Evolutionary conservation across 768 basidiomycete species (phyloP), one percentile per base, ranked within the genome.

Genomic region (Amanita molliuscula): DNA sequence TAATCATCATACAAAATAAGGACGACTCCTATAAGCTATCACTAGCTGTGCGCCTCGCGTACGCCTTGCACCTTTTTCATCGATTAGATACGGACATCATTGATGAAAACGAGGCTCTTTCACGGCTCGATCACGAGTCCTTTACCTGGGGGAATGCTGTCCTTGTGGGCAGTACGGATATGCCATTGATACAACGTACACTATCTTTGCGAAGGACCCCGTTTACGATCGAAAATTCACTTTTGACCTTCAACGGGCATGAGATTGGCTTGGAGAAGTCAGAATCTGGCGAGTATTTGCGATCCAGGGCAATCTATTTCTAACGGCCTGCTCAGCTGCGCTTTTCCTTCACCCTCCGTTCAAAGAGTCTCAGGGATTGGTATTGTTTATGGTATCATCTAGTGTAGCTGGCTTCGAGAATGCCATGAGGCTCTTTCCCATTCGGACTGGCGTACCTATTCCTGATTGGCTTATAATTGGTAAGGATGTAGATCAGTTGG

Each of bases 381-480:
- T 60, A 56, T 63, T 90, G 6, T 79, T 90, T 55, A 64, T 92
- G 21, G 66, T 81, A 11, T 79, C 77, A 13, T 75, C 76, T 3
- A 79, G 82, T 54, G 55, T 57, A 0, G 56, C 62, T 1, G 82
- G 81, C 2, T 67, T 90, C 3, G 92, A 94, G 62, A 70, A 81
- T 47, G 79, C 75, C 1, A 62, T 74, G 1, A 75, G 84, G 40
- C 65, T 92, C n/a, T 86, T 94, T 59, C 91, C 92, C 3, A 76
- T 88, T 21, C 78, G 92, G 16, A 95, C 91, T 2, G 89, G 89
- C 3, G 71, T 91, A 2, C 63, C 79, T 7, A 72, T 77, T 1
- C 87, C 89, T 1, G 86, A 89, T 57, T 94, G 90, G 88, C 56
- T 89, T 5, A 71, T 89, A 15, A 68, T 82, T 3, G 74, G 77